Conservation (phyloP, 2,329 filamentous ascomycete species). For the Aspergillus fischeri region DNA sequence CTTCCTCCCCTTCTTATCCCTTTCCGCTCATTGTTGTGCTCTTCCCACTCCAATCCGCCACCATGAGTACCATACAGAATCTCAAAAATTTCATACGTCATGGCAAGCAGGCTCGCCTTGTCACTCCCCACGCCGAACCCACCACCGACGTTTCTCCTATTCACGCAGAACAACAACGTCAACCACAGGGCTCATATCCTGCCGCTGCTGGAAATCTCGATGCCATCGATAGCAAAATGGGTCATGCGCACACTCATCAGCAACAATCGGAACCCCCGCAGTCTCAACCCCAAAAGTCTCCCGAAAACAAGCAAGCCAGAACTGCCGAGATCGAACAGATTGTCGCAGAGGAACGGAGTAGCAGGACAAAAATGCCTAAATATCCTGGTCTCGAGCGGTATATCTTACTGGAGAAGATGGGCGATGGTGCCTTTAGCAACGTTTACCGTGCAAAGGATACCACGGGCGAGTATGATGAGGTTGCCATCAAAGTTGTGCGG, state of each 20-base stretch:
- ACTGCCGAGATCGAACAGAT: slow-evolving; percentile 73
- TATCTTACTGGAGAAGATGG: slow-evolving; percentile 93
- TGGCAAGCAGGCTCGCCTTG: slow-evolving; percentile 84
- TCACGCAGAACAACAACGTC: slow-evolving; percentile 60
- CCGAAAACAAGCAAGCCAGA: slow-evolving; percentile 50
- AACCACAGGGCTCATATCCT: slow-evolving; percentile 44
- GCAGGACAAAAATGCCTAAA: slow-evolving; percentile 75
- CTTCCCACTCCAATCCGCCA: slow-evolving; percentile 10
- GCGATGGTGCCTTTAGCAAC: slow-evolving; percentile 97
- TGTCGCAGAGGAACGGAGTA: slow-evolving; percentile 86
- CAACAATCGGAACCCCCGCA: slow-evolving; percentile 40
- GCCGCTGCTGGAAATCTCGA: slow-evolving; percentile 58
- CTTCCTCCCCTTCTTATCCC: not conserved
- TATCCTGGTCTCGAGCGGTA: slow-evolving; percentile 85
- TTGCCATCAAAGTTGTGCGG: slow-evolving; percentile 96
- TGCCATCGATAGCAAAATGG: slow-evolving; percentile 55
- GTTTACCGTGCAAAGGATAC: slow-evolving; percentile 85
- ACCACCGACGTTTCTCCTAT: slow-evolving; percentile 61
- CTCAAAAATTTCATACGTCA: slow-evolving; percentile 98
- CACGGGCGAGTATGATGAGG: slow-evolving; percentile 68
- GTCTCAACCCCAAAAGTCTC: slow-evolving; percentile 24
- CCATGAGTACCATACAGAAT: slow-evolving; percentile 78
- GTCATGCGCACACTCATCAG: slow-evolving; percentile 63
- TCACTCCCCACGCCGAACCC: slow-evolving; percentile 57
- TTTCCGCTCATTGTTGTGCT: not conserved